Conservation (phyloP, 2,329 filamentous ascomycete genomes). For the Raffaelea ambrosiae region DNA sequence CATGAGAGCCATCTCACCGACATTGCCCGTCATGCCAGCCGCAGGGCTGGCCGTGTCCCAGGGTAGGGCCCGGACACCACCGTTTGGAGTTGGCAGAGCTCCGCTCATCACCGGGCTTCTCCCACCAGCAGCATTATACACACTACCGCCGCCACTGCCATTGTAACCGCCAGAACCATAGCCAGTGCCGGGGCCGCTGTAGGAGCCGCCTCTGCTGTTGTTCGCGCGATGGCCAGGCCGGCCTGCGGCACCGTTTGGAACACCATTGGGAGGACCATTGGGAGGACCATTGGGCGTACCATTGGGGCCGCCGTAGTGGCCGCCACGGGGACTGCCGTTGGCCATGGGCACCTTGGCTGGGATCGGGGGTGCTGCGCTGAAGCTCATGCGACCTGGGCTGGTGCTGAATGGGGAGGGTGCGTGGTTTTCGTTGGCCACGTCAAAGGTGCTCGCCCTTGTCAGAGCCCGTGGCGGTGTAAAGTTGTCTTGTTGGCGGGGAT, state of each 20-base stretch:
- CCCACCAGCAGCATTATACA: slow-evolving; percentile 1
- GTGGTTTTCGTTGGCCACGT: slow-evolving; percentile 45
- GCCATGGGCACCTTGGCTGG: slow-evolving; percentile 61
- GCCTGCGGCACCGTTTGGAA: too few species aligned
- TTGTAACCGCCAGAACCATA: slow-evolving; percentile 20
- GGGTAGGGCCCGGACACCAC: not conserved
- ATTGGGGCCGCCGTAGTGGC: too few species aligned
- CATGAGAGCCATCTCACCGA: slow-evolving; percentile 51
- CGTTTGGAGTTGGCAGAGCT: slow-evolving; percentile 13
- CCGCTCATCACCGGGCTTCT: slow-evolving; percentile 23
- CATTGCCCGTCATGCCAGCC: slow-evolving; percentile 22
- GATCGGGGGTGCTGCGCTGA: slow-evolving; percentile 45
- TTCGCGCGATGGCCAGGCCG: slow-evolving; percentile 18
- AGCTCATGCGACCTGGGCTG: slow-evolving; percentile 14
- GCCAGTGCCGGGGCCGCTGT: slow-evolving; percentile 7
- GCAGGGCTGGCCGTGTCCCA: slow-evolving; percentile 9
- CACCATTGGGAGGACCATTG: too few species aligned
- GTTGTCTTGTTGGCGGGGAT: slow-evolving; percentile 38
- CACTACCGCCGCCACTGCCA: not conserved
- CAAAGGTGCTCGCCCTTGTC: slow-evolving; percentile 41
- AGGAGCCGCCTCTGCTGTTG: too few species aligned
- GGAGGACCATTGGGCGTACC: too few species aligned
- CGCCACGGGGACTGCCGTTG: slow-evolving; percentile 4
- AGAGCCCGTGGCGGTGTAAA: slow-evolving; percentile 36
- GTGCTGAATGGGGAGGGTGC: slow-evolving; percentile 24